A percentile compares a stretch with the other conserved stretches of the same genome.
phyloP scores from a whole-genome alignment of 1,139 yeast species.

The Candida sanyaensis region DNA sequence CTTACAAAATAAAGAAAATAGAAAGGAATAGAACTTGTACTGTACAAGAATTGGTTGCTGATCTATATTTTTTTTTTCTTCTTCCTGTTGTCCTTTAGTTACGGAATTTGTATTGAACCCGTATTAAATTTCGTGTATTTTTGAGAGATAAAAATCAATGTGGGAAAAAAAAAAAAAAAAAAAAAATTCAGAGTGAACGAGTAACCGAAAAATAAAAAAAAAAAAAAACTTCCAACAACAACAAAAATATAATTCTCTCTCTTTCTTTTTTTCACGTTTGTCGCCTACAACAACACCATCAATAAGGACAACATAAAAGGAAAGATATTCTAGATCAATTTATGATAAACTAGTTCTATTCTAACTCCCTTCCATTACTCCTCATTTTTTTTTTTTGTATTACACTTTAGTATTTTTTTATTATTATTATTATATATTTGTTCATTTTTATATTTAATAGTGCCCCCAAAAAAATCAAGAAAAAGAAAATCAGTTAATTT shows the following conservation, averaged over 20 bases:
- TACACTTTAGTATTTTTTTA: no score
- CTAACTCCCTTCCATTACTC: neutral
- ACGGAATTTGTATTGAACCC: no score
- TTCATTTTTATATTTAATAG: no score
- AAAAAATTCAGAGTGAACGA: neutral
- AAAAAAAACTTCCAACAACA: neutral
- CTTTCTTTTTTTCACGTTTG: neutral
- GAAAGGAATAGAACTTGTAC: no score
- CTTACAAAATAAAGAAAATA: no score
- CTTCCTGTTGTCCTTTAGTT: neutral
- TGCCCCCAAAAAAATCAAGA: neutral
- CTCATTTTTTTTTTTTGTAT: neutral
- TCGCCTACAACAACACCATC: neutral
- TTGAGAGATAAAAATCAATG: neutral
- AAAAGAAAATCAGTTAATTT: neutral
- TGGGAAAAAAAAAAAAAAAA: neutral
- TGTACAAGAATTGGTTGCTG: no score
- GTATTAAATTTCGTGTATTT: neutral
- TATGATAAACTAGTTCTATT: neutral
- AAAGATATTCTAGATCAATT: neutral
- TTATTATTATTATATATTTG: no score
- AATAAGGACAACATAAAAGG: neutral
- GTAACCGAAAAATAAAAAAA: constrained; percentile 1
- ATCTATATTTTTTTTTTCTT: neutral
- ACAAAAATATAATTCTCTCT: neutral